Evolutionary conservation across 2,329 filamentous ascomycete species (phyloP), one percentile per base, ranked within the genome.

Genomic region (Pyrenochaeta sp.): DNA sequence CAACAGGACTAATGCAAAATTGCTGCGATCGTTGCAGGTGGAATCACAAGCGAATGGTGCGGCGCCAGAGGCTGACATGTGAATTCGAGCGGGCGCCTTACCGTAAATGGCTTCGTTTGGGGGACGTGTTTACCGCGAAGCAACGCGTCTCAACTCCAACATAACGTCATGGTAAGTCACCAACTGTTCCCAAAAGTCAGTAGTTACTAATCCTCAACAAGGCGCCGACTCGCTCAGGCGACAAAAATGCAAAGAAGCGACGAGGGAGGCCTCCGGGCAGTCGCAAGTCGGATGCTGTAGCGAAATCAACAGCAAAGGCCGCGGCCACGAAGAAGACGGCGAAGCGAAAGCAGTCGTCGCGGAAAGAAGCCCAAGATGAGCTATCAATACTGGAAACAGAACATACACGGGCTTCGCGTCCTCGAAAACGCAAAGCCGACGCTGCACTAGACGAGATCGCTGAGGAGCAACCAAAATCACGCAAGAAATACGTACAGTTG

Each of bases 401-500:
- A n/a, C 42, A 43, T 13, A 10, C 49, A n/a, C 49, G 62, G 15
- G 10, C 53, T 8, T 48, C 58, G 9, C 52, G 40, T 40, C 37
- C 59, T 15, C 69, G 58, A 44, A 73, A 71, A 57, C 66, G 64
- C 50, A 73, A 69, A 54, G 36, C 51, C 36, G 49, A 61, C 7
- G 44, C 51, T 13, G 63, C 62, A 19, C 36, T 48, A 12, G 69
- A 73, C 45, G 67, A 71, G 43, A 56, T 68, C 13, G 64, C 66
- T 5, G 61, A 62, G 42, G 59, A 58, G 22, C 61, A 63, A 40
- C 47, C 57, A 15, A 56, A 61, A 32, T 54, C 59, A 30, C 61
- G 59, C 51, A 67, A 67, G 49, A 67, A 67, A 37, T 77, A 75
- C 50, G 59, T 70, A 43, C 74, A 73, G 42, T 62, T 80, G 15